Evolutionary conservation across 2,329 filamentous ascomycete species (phyloP).

Genomic region (Penicillium sp.): DNA sequence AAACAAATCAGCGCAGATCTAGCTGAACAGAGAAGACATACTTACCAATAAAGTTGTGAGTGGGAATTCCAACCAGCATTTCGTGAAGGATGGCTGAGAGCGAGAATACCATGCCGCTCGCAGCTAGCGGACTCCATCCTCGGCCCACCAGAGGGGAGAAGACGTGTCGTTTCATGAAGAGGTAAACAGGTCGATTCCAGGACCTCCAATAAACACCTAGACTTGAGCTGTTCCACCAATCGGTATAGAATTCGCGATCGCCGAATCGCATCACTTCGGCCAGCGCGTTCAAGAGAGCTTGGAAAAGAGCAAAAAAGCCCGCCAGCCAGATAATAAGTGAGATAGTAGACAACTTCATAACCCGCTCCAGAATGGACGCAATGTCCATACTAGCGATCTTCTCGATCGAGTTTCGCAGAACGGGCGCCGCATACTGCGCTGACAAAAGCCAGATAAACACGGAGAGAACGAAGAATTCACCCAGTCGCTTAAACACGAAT

Average conservation of each 20-base stretch:
- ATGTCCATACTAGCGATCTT: conserved; percentile 83
- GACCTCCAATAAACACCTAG: conserved; percentile 90
- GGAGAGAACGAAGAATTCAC: conserved; percentile 75
- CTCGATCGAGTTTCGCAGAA: conserved; percentile 85
- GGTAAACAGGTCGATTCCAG: conserved; percentile 97
- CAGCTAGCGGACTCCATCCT: conserved; percentile 72
- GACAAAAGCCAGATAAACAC: conserved; percentile 95
- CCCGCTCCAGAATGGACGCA: conserved; percentile 79
- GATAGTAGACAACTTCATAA: conserved; percentile 95
- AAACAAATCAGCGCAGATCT: neutral
- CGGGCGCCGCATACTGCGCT: conserved; percentile 90
- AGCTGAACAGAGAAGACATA: neutral
- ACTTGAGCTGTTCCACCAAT: conserved; percentile 96
- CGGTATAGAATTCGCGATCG: conserved; percentile 91
- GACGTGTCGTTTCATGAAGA: conserved; percentile 94
- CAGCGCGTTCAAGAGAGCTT: conserved; percentile 86
- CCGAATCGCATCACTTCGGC: conserved; percentile 90
- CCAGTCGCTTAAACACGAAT: conserved; percentile 82
- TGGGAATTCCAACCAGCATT: conserved; percentile 88
- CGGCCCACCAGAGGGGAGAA: conserved; percentile 86
- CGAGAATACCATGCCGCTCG: conserved; percentile 82
- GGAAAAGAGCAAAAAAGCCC: conserved; percentile 95
- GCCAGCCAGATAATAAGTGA: conserved; percentile 96
- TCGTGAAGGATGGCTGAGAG: conserved; percentile 91
- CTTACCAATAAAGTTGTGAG: conserved; percentile 86